phyloP scores from a whole-genome alignment of 1,284 basidiomycete species.

The Cutaneotrichosporon sp. region DNA sequence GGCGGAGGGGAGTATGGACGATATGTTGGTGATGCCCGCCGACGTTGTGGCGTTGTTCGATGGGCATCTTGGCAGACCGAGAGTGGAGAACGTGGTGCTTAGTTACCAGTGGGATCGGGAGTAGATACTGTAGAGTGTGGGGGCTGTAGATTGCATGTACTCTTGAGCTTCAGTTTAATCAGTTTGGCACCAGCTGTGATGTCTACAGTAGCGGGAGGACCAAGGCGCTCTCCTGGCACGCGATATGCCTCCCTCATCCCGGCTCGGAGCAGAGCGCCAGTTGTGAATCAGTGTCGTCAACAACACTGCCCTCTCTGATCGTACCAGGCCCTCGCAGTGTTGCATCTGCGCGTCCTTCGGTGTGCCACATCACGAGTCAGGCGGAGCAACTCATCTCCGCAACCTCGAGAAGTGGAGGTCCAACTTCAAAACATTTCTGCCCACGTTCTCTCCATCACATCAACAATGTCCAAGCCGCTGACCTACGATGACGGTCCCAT shows the following conservation, averaged over 20 bases:
- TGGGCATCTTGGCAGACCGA: neutral
- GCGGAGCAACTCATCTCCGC: neutral
- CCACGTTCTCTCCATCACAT: neutral
- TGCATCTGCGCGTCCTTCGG: too few relatives aligned
- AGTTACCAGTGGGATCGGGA: conserved; percentile 2
- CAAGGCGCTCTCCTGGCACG: too few relatives aligned
- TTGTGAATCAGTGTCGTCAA: too few relatives aligned
- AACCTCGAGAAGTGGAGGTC: neutral
- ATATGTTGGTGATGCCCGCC: neutral
- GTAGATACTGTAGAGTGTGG: too few relatives aligned
- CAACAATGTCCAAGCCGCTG: conserved; percentile 25
- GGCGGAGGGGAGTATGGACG: neutral
- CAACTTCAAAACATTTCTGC: neutral
- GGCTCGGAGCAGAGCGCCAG: too few relatives aligned
- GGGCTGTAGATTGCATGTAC: neutral
- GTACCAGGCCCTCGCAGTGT: too few relatives aligned
- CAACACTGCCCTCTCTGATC: too few relatives aligned
- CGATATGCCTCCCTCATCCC: too few relatives aligned
- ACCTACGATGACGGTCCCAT: conserved; percentile 52
- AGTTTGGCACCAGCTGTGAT: too few relatives aligned
- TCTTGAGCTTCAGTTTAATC: too few relatives aligned
- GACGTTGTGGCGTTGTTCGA: neutral
- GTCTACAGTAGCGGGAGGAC: too few relatives aligned
- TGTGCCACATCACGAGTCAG: too few relatives aligned
- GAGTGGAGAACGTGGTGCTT: neutral